phyloP scores from a whole-genome alignment of 768 basidiomycete genomes.

The Mycena crocata region DNA sequence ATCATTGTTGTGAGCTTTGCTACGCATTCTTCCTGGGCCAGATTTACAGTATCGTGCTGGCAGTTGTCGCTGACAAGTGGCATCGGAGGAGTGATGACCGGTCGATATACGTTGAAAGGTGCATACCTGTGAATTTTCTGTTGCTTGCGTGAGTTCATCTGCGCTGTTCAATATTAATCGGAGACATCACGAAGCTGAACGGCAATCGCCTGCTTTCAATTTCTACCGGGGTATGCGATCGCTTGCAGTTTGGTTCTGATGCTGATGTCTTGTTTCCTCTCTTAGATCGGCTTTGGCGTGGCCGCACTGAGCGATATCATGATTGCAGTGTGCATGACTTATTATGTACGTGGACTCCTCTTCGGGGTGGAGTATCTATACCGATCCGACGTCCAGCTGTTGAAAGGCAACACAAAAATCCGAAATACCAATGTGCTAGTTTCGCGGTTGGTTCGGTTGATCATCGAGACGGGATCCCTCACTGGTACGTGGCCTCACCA shows the following conservation, averaged over 20 bases:
- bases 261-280: too few species aligned
- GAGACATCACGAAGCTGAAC: too few species aligned
- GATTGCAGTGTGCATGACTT: neutral
- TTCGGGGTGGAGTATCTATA: neutral
- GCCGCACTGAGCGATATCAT: neutral
- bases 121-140: too few species aligned
- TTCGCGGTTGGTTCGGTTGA: neutral
- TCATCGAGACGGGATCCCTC: neutral
- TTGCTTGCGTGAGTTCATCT: too few species aligned
- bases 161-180: too few species aligned
- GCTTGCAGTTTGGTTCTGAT: neutral
- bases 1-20: neutral
- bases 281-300: neutral
- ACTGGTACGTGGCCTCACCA: neutral
- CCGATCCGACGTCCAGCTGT: neutral
- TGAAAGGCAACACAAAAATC: neutral
- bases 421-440: neutral
- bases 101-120: neutral
- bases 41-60: neutral
- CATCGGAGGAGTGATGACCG: neutral
- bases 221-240: too few species aligned
- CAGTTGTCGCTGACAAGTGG: neutral
- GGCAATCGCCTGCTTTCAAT: too few species aligned
- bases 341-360: neutral
- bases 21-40: neutral